Evolutionary conservation across 2,329 filamentous ascomycete genomes (phyloP).

Genomic region (Pyrenochaeta sp.): DNA sequence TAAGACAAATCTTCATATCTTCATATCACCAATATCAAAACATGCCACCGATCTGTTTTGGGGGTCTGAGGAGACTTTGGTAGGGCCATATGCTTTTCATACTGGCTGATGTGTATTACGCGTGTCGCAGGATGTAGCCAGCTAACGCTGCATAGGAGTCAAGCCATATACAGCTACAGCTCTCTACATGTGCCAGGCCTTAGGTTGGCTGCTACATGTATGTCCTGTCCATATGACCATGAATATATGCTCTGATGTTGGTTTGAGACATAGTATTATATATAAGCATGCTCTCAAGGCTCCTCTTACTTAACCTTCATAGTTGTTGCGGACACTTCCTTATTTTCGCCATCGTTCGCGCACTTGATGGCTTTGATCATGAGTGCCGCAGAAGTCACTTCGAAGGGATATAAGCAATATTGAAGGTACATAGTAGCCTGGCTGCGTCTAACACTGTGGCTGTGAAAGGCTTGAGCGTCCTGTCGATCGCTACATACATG

Average conservation of each 20-base stretch:
- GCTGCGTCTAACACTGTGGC: background rate
- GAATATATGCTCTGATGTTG: background rate
- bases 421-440: background rate
- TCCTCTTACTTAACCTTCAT: background rate
- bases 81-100: no score
- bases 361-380: background rate
- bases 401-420: background rate
- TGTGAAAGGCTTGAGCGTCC: background rate
- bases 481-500: background rate
- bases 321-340: background rate
- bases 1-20: background rate
- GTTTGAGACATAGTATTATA: background rate
- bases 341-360: background rate
- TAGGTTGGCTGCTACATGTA: background rate
- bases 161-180: background rate
- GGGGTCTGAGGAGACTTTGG: no score
- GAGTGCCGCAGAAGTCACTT: background rate
- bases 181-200: background rate
- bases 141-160: background rate
- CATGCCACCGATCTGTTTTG: no score
- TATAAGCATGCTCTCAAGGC: background rate
- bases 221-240: background rate
- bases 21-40: background rate
- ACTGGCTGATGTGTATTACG: no score
- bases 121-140: no score